These are phyloP conservation scores for Haplosporangium sp. DNA, from an alignment of 371 early-diverging fungal species.

Conservation along the genomic window DNA sequence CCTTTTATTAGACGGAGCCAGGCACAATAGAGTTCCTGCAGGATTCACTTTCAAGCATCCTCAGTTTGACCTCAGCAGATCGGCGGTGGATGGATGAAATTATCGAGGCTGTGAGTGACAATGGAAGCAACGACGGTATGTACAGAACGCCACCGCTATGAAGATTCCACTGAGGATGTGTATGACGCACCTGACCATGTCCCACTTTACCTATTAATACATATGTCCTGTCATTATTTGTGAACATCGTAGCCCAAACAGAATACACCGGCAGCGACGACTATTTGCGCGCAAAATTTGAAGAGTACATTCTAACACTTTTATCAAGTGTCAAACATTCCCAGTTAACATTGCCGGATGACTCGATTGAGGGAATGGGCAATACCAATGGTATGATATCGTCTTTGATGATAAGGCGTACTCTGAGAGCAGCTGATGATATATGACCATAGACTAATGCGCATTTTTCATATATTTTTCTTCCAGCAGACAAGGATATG, in stretches of 20 bases:
- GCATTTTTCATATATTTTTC: not conserved
- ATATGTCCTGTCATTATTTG: not conserved
- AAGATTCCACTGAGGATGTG: too few relatives aligned
- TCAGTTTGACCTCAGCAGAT: constrained; percentile 68
- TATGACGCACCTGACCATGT: not conserved
- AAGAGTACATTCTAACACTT: constrained; percentile 76
- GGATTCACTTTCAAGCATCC: constrained; percentile 61
- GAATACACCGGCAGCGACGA: constrained; percentile 82
- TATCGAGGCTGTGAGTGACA: constrained; percentile 64
- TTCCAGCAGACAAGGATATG: constrained; percentile 65
- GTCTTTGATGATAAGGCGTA: too few relatives aligned
- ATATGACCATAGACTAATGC: not conserved
- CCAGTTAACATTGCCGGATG: constrained; percentile 58
- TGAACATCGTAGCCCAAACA: constrained; percentile 21
- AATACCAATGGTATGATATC: constrained; percentile 32
- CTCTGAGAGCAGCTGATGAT: constrained; percentile 8
- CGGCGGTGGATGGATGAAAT: constrained; percentile 75
- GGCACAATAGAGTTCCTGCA: constrained; percentile 80
- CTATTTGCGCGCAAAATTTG: constrained; percentile 81
- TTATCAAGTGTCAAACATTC: constrained; percentile 77
- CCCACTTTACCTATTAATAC: not conserved
- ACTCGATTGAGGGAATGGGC: constrained; percentile 47
- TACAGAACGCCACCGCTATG: too few relatives aligned
- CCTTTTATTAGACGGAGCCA: constrained; percentile 68
- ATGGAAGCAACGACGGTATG: constrained; percentile 31